A percentile compares a stretch with the other conserved stretches of the same genome.
These are phyloP conservation scores for Polytrichum formosum DNA, from an alignment of 225 moss, liverwort and hornwort genomes.

Conservation along the genomic window DNA sequence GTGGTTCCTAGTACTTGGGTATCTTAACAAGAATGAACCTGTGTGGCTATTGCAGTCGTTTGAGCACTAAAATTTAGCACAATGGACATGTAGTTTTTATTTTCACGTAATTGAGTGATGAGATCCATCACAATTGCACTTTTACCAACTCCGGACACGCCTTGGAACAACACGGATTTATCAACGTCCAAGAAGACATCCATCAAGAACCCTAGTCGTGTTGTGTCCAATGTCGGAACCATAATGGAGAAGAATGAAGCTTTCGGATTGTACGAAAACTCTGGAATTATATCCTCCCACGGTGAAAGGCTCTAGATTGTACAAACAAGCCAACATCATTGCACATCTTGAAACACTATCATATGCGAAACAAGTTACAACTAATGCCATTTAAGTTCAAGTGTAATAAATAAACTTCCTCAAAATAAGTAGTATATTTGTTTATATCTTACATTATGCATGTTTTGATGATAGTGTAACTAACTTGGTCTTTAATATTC, in stretches of 20 bases:
- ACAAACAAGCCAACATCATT: neutral
- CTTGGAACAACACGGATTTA: slow-evolving; percentile 68
- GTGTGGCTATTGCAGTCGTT: slow-evolving; percentile 84
- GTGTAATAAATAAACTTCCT: neutral
- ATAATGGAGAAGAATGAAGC: slow-evolving; percentile 75
- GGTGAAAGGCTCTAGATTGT: slow-evolving; percentile 31
- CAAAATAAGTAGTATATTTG: neutral
- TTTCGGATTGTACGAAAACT: slow-evolving; percentile 35
- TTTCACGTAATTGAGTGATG: slow-evolving; percentile 47
- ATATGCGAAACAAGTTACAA: neutral
- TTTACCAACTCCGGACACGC: slow-evolving; percentile 83
- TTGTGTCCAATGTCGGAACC: slow-evolving; percentile 86
- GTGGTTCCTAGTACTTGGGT: too few relatives aligned
- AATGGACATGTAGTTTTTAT: slow-evolving; percentile 68
- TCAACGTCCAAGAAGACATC: slow-evolving; percentile 70
- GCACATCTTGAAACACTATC: neutral
- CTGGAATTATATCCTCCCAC: slow-evolving; percentile 66
- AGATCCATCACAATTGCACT: slow-evolving; percentile 83
- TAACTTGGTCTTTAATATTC: slow-evolving; percentile 63
- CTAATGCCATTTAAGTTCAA: neutral
- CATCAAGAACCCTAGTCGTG: slow-evolving; percentile 73
- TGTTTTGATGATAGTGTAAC: neutral
- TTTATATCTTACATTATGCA: neutral
- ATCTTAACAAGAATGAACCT: slow-evolving; percentile 26
- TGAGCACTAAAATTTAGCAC: slow-evolving; percentile 91